Percentiles rank a stretch among this genome's conserved stretches.
Evolutionary conservation across 2,329 filamentous ascomycete genomes (phyloP).

Genomic region (Fulvia fulva): DNA sequence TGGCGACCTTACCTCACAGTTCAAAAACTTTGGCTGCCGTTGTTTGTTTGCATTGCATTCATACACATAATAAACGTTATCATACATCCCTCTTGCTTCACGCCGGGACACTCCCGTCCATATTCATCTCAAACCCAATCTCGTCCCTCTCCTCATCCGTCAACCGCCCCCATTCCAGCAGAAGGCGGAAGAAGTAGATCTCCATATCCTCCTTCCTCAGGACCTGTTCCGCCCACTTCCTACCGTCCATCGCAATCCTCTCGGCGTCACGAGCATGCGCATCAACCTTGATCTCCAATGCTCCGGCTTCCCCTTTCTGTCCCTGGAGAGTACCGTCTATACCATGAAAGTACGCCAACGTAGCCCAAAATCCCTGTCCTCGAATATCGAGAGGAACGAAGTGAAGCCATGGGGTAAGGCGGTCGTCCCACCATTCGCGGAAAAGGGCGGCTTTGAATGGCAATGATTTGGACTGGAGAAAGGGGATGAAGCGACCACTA

Average conservation of each 20-base stretch:
- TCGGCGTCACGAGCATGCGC: slow-evolving; percentile 46
- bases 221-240: slow-evolving; percentile 32
- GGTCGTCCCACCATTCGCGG: slow-evolving; percentile 73
- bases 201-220: slow-evolving; percentile 15
- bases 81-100: not conserved
- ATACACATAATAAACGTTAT: no score
- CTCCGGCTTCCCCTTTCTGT: slow-evolving; percentile 21
- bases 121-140: slow-evolving; percentile 26
- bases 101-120: not conserved
- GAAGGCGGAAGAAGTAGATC: slow-evolving; percentile 14
- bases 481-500: slow-evolving; percentile 61
- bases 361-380: slow-evolving; percentile 69
- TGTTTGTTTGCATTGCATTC: no score
- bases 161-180: slow-evolving; percentile 40
- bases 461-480: slow-evolving; percentile 62
- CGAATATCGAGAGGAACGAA: slow-evolving; percentile 74
- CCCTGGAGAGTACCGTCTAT: slow-evolving; percentile 48
- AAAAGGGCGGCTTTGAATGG: slow-evolving; percentile 71
- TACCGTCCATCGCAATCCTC: slow-evolving; percentile 54
- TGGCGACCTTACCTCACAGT: no score
- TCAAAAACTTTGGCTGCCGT: no score
- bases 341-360: slow-evolving; percentile 69
- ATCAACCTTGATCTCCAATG: slow-evolving; percentile 43
- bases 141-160: slow-evolving; percentile 55
- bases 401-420: slow-evolving; percentile 72